Base-by-base conservation (phyloP, 192 early-diverging fungal genomes). In the Linnemannia hyalina region DNA sequence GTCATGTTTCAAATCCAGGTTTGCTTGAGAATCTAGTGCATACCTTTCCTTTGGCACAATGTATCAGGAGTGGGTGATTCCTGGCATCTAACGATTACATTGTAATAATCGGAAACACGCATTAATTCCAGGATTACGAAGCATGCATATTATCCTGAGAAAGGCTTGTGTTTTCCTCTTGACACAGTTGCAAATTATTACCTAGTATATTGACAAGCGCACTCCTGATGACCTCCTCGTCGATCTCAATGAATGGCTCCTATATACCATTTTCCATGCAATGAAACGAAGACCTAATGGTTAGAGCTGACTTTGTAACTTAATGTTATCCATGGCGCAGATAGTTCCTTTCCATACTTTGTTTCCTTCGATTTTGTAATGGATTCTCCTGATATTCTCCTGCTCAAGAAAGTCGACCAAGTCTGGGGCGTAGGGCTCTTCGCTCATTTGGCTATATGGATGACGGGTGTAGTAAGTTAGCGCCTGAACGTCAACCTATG, bases 1-100 rank as follows among this genome's bases (percentile, higher is more conserved):
- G 18, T 6, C 41, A 73, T 73, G 38, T 46, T 65, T 65, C 29
- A 65, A 26, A 32, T 11, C 3, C 3, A 3, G 71, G 42, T 29
- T 29, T 26, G 29, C 15, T 32, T 23, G 44, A 26, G 32, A 6
- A 38, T 26, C 18, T 68, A 2, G 1, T 68, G 3, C 38, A 42
- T 91, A 95, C 95, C 81, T 97, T 99, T 68, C 98, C 98, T 38
- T 97, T 95, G 77, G 97, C 95, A 82, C 98, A 99, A 88, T 99
- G 98, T 13, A 99, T 93, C 38, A 99, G 89, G 0, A 98, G 82
- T 74, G 90, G 93, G 65, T 92, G 91, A 44, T 89, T 91, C 78
- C 90, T 74, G 65, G 82, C 75, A 76, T 92, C 90, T 82, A 75
- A 23, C 38, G 6, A 2, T 54, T 49, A 36, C 41, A 65, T 13